Evolutionary conservation across 2,329 filamentous ascomycete genomes (phyloP).

Genomic region (Colletotrichum theobromicola): DNA sequence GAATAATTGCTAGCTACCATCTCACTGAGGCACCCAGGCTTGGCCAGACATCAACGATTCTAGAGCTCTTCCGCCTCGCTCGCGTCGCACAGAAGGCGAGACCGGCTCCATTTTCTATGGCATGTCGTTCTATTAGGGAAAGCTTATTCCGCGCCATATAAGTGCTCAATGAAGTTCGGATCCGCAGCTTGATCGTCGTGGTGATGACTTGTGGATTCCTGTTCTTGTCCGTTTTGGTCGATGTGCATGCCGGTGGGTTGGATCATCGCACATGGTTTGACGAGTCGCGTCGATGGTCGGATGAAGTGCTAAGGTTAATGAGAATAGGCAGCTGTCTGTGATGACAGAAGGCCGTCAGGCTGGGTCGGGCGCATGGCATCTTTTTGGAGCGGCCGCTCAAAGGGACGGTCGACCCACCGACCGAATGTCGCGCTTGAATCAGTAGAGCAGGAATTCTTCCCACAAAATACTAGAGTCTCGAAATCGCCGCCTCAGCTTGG

Average conservation of each 20-base stretch:
- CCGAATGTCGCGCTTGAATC: neutral
- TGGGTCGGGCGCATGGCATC: neutral
- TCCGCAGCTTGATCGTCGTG: neutral
- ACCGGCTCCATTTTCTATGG: neutral
- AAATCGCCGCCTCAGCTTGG: neutral
- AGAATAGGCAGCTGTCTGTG: neutral
- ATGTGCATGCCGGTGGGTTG: neutral
- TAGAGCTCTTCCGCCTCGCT: neutral
- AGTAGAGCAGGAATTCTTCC: neutral
- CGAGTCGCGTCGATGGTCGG: neutral
- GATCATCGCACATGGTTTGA: neutral
- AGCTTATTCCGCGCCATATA: neutral
- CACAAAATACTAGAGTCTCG: neutral
- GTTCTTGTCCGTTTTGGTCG: neutral
- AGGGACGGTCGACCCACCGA: neutral
- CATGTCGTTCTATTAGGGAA: neutral
- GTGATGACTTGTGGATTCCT: neutral
- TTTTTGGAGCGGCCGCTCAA: neutral
- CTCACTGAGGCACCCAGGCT: neutral
- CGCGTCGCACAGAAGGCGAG: neutral
- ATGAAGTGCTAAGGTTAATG: neutral
- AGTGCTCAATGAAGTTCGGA: neutral
- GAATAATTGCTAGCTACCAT: neutral
- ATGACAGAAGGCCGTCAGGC: neutral
- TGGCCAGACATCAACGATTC: neutral